A percentile compares a stretch with the other conserved stretches of the same genome.
phyloP scores from a whole-genome alignment of 179 eudicot genomes.

The Carnegiea gigantea region DNA sequence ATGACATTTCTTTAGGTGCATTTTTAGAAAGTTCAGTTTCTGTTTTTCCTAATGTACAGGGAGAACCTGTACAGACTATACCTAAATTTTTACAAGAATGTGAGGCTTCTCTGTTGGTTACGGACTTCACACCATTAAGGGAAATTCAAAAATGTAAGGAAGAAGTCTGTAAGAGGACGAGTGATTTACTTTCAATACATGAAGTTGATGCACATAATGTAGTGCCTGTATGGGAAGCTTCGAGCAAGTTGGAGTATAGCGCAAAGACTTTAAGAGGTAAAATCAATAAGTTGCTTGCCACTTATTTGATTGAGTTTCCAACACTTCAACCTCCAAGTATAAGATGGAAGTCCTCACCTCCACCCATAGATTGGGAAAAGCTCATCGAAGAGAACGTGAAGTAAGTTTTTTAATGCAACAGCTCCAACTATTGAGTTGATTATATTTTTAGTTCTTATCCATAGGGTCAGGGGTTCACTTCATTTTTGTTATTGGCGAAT shows the following conservation, averaged over 20 bases:
- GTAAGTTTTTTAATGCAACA: slow-evolving; percentile 37
- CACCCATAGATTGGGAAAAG: slow-evolving; percentile 62
- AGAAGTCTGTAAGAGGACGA: slow-evolving; percentile 64
- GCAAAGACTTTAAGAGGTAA: slow-evolving; percentile 85
- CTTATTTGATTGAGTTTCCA: slow-evolving; percentile 81
- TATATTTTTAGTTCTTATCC: not conserved
- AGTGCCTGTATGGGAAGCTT: slow-evolving; percentile 92
- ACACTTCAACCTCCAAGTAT: slow-evolving; percentile 44
- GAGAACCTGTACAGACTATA: slow-evolving; percentile 83
- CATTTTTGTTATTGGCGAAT: not conserved
- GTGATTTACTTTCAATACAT: slow-evolving; percentile 66
- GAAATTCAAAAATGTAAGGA: slow-evolving; percentile 75
- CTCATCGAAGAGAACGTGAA: slow-evolving; percentile 62
- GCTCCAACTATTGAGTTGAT: not conserved
- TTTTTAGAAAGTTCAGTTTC: slow-evolving; percentile 12
- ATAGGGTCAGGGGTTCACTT: not conserved
- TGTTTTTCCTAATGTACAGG: slow-evolving; percentile 41
- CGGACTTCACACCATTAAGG: slow-evolving; percentile 84
- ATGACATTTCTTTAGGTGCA: not conserved
- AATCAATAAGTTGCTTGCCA: slow-evolving; percentile 77
- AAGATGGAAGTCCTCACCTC: slow-evolving; percentile 49
- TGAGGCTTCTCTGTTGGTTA: slow-evolving; percentile 87
- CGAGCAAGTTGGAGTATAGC: slow-evolving; percentile 80
- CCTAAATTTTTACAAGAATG: slow-evolving; percentile 72
- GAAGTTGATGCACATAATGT: slow-evolving; percentile 99